Percentiles rank a stretch among this genome's conserved stretches.
Evolutionary conservation across 1,284 basidiomycete species (phyloP).

Genomic region (Austroboletus niveus): DNA sequence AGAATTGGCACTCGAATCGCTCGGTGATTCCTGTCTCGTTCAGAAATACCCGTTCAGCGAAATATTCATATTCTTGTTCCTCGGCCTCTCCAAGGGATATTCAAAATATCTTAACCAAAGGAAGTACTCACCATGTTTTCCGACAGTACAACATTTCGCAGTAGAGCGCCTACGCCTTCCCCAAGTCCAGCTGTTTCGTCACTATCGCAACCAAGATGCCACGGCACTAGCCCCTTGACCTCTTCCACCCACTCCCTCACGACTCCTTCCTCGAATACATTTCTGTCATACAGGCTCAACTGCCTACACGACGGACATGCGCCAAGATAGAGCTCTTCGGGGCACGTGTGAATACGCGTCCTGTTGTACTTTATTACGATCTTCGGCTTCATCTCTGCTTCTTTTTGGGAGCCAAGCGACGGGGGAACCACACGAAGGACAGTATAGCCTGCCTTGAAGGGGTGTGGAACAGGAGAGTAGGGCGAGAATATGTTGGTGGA

Average conservation of each 20-base stretch:
- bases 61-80: too few relatives aligned
- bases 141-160: background rate
- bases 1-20: too few relatives aligned
- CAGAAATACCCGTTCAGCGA: too few relatives aligned
- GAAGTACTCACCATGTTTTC: too few relatives aligned
- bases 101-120: too few relatives aligned
- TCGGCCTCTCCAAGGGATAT: too few relatives aligned
- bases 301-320: constrained; percentile 21
- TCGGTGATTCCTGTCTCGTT: too few relatives aligned
- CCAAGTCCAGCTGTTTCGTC: background rate
- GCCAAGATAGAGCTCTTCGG: constrained; percentile 43
- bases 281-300: constrained; percentile 42
- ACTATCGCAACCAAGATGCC: constrained; percentile 34
- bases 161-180: background rate
- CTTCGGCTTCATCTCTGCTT: background rate
- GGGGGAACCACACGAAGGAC: background rate
- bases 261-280: constrained; percentile 38
- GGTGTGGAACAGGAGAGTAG: background rate
- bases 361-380: constrained; percentile 10
- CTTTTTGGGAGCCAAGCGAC: background rate
- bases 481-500: background rate
- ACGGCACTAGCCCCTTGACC: constrained; percentile 35
- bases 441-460: background rate
- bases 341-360: constrained; percentile 40
- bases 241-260: constrained; percentile 48